phyloP scores from a whole-genome alignment of 2,329 filamentous ascomycete species.

The Fusarium graminum region DNA sequence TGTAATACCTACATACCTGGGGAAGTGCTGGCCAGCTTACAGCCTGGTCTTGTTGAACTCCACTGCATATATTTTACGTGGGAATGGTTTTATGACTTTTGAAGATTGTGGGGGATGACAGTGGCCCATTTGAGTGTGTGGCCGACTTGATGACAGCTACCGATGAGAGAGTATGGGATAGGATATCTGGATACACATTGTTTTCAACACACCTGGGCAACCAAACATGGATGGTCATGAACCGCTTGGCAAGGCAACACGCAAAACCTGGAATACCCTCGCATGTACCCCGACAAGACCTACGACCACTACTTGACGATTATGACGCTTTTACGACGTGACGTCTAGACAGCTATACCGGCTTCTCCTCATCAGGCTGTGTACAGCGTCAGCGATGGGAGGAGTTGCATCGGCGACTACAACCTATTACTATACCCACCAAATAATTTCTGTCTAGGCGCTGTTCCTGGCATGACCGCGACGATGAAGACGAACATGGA shows the following conservation, averaged over 20 bases:
- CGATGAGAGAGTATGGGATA: constrained; percentile 57
- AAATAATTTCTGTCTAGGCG: constrained; percentile 57
- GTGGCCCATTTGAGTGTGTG: constrained; percentile 29
- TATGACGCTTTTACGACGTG: constrained; percentile 62
- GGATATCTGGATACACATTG: constrained; percentile 58
- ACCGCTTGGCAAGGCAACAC: constrained; percentile 45
- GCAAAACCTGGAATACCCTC: constrained; percentile 50
- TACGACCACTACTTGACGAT: constrained; percentile 60
- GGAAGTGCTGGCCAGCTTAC: constrained; percentile 32
- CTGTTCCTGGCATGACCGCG: constrained; percentile 52
- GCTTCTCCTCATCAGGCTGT: constrained; percentile 52
- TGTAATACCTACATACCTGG: constrained; percentile 54
- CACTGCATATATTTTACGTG: constrained; percentile 51
- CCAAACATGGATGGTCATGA: constrained; percentile 55
- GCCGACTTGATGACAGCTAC: constrained; percentile 55
- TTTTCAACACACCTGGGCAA: constrained; percentile 57
- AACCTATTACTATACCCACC: constrained; percentile 58
- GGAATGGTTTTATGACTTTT: constrained; percentile 49
- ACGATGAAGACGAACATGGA: constrained; percentile 49
- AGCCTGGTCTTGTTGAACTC: constrained; percentile 41
- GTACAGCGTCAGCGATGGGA: constrained; percentile 49
- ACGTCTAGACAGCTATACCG: constrained; percentile 61
- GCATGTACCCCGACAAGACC: constrained; percentile 53
- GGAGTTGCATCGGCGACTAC: constrained; percentile 55
- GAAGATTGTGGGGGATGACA: constrained; percentile 38